A percentile compares a stretch with the other conserved stretches of the same genome.
phyloP scores from a whole-genome alignment of 2,329 filamentous ascomycete genomes.

The Monosporascus sp. region DNA sequence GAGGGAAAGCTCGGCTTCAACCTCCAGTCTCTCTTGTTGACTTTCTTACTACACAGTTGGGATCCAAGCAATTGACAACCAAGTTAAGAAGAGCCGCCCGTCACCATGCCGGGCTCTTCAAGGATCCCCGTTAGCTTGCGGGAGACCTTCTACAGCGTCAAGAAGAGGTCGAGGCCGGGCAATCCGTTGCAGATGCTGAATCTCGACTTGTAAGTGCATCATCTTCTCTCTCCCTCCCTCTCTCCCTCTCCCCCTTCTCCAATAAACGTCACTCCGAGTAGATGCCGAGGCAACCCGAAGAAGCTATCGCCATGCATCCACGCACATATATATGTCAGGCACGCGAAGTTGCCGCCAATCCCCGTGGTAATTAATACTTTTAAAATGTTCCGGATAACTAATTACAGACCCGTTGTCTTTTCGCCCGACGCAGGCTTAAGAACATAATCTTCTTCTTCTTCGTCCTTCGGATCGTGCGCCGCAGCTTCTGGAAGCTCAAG shows the following conservation, averaged over 20 bases:
- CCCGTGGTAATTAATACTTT: neutral
- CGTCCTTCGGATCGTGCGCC: conserved; percentile 74
- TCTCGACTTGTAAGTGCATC: conserved; percentile 57
- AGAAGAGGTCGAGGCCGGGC: conserved; percentile 50
- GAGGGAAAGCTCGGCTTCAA: no score
- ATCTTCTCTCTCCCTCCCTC: neutral
- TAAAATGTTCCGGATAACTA: neutral
- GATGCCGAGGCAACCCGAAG: neutral
- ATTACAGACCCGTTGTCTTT: neutral
- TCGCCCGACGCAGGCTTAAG: conserved; percentile 52
- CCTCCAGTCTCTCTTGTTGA: no score
- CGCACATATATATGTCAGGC: neutral
- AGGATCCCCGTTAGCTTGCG: conserved; percentile 66
- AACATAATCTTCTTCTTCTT: conserved; percentile 90
- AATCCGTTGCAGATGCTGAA: conserved; percentile 57
- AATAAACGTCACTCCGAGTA: neutral
- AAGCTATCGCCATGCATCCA: neutral
- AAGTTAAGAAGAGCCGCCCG: conserved; percentile 10
- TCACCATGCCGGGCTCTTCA: conserved; percentile 58
- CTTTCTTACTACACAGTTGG: no score
- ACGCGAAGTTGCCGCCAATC: no score
- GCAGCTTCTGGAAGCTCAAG: conserved; percentile 75
- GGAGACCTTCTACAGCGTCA: conserved; percentile 58
- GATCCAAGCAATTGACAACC: no score
- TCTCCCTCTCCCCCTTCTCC: conserved; percentile 1